A percentile compares a stretch with the other conserved stretches of the same genome.
phyloP scores from a whole-genome alignment of 495 filamentous ascomycete species.

The Penicillium bovifimosum region DNA sequence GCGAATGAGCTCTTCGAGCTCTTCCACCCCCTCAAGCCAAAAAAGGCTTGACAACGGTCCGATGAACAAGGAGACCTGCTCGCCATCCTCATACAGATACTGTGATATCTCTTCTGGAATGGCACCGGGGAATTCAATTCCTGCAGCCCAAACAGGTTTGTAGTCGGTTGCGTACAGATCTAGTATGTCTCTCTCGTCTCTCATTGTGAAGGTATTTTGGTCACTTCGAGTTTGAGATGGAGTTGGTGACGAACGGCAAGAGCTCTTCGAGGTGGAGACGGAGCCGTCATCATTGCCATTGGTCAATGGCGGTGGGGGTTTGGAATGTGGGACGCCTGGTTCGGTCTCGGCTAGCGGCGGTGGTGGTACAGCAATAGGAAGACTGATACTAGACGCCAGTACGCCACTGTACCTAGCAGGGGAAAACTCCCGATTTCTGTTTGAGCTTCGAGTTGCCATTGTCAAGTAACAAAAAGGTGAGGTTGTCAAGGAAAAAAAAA shows the following conservation, averaged over 20 bases:
- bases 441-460: too few relatives aligned
- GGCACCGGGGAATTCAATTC: neutral
- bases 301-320: neutral
- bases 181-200: neutral
- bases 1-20: conserved; percentile 1
- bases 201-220: neutral
- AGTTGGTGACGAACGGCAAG: neutral
- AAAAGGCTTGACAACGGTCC: conserved; percentile 5
- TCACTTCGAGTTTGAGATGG: neutral
- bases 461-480: too few relatives aligned
- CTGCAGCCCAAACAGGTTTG: neutral
- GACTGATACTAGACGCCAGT: too few relatives aligned
- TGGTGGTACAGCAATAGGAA: too few relatives aligned
- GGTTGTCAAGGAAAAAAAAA: too few relatives aligned
- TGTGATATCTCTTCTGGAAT: neutral
- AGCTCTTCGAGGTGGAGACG: too few relatives aligned
- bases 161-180: conserved; percentile 1
- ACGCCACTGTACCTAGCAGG: too few relatives aligned
- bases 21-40: conserved; percentile 1
- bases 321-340: too few relatives aligned
- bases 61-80: neutral
- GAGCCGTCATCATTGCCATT: neutral
- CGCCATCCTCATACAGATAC: neutral
- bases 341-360: too few relatives aligned
- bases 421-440: too few relatives aligned